Percentiles rank a stretch among this genome's conserved stretches.
These are phyloP conservation scores for Plasmodium vivax DNA, from an alignment of 169 alveolate species.

Conservation along the genomic window DNA sequence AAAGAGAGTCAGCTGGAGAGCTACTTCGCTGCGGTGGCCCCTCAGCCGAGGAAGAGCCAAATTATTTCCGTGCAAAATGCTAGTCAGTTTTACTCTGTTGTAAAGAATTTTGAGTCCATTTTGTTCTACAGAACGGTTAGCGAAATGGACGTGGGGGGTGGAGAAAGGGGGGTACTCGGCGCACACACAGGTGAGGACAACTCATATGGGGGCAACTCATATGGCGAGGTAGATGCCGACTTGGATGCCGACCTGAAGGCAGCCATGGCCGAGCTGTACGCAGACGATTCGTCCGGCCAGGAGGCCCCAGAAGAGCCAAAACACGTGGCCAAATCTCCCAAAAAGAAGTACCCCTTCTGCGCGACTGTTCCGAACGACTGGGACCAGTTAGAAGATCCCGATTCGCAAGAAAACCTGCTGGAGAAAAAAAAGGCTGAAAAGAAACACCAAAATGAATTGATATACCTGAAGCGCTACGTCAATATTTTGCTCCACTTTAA, in stretches of 20 bases:
- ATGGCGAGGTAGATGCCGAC: background rate
- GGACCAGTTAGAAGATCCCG: background rate
- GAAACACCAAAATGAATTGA: slow-evolving; percentile 21
- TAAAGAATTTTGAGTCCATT: slow-evolving; percentile 35
- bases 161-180: background rate
- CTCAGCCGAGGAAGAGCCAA: background rate
- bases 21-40: background rate
- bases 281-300: background rate
- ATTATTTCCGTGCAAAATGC: slow-evolving; percentile 57
- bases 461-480: slow-evolving; percentile 36
- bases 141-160: background rate
- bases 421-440: slow-evolving; percentile 1
- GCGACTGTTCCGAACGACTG: background rate
- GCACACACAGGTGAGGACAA: background rate
- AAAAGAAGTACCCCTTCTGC: background rate
- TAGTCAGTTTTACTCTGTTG: slow-evolving; percentile 33
- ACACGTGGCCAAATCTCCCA: background rate
- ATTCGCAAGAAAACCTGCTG: background rate
- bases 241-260: background rate
- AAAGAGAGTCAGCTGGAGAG: background rate
- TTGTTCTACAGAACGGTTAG: slow-evolving; percentile 39
- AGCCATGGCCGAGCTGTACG: background rate
- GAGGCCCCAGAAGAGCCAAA: background rate
- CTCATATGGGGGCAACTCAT: background rate
- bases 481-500: slow-evolving; percentile 37